phyloP scores from a whole-genome alignment of 345 rosid species.

The Aegle marmelos region DNA sequence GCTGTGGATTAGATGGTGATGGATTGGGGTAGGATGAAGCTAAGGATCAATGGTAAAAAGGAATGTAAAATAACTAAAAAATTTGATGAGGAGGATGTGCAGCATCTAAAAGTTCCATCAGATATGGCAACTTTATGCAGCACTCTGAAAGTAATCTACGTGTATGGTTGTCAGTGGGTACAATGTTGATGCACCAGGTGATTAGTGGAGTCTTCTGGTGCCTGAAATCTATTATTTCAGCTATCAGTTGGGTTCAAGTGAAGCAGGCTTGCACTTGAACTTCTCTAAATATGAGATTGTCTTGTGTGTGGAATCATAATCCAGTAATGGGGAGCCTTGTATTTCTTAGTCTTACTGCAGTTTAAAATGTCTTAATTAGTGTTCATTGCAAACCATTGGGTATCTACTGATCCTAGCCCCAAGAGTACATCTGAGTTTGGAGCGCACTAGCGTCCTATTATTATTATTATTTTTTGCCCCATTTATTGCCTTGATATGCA shows the following conservation, averaged over 20 bases:
- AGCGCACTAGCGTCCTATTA: neutral
- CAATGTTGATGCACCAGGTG: neutral
- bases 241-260: neutral
- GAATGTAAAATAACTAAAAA: neutral
- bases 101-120: neutral
- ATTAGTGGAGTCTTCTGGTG: neutral
- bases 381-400: neutral
- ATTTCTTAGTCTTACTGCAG: neutral
- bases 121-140: neutral
- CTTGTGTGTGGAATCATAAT: no score
- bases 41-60: neutral
- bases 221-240: neutral
- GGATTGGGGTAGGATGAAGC: neutral
- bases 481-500: conserved; percentile 4
- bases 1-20: neutral
- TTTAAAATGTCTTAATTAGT: neutral
- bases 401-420: neutral
- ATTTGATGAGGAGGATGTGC: neutral
- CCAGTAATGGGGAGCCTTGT: neutral
- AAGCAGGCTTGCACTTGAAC: neutral
- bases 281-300: neutral
- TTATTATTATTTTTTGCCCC: neutral
- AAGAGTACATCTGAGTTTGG: neutral
- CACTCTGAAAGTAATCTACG: neutral
- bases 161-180: neutral